Percentiles rank a stretch among this genome's conserved stretches.
Evolutionary conservation across 108 stramenopile species (phyloP).

Genomic region (Seminavis robusta): DNA sequence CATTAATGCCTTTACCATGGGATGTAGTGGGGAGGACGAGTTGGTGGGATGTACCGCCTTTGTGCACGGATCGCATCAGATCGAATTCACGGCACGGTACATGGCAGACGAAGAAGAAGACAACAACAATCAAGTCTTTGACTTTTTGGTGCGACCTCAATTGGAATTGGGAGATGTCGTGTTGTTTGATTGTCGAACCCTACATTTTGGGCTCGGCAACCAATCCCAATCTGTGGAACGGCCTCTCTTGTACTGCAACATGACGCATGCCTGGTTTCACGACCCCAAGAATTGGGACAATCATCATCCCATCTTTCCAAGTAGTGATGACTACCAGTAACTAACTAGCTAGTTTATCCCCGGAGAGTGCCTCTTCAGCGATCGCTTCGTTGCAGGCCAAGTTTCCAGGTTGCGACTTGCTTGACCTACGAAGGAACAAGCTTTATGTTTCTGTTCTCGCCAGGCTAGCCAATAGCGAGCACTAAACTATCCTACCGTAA

Average conservation of each 20-base stretch:
- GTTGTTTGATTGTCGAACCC: conserved; percentile 77
- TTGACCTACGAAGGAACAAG: no score
- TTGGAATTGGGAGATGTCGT: conserved; percentile 78
- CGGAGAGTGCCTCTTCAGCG: no score
- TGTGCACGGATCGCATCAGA: conserved; percentile 67
- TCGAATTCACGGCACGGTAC: conserved; percentile 54
- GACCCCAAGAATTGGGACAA: conserved; percentile 88
- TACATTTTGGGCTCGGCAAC: conserved; percentile 88
- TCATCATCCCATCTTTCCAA: conserved; percentile 38
- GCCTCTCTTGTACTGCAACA: conserved; percentile 78
- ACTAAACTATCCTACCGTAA: no score
- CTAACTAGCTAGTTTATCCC: no score
- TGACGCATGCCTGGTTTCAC: conserved; percentile 77
- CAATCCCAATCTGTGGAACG: conserved; percentile 44
- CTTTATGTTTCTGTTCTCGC: no score
- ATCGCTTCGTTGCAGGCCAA: no score
- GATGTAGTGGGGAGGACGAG: conserved; percentile 21
- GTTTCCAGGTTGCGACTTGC: no score
- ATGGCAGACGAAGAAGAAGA: conserved; percentile 11
- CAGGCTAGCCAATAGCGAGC: no score
- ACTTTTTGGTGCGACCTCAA: conserved; percentile 62
- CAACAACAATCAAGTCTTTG: conserved; percentile 11
- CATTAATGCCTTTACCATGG: conserved; percentile 74
- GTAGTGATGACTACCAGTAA: no score
- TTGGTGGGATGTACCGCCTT: conserved; percentile 81